Conservation (phyloP, 257 asterid species). For the Mitragyna speciosa region DNA sequence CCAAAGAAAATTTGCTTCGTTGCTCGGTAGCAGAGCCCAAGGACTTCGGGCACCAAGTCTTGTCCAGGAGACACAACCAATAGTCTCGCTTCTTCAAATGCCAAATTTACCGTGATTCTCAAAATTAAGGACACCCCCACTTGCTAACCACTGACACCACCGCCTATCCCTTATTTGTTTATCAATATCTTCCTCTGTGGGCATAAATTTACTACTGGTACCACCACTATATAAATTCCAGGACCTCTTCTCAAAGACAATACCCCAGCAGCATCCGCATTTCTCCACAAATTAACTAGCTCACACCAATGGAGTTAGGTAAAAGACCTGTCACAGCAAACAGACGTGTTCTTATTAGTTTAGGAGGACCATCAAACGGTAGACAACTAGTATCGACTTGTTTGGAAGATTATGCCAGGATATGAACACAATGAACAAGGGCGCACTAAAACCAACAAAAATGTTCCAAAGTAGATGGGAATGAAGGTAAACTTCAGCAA, state of each 20-base stretch:
- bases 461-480: slow-evolving; percentile 34
- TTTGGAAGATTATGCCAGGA: slow-evolving; percentile 38
- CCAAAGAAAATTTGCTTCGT: slow-evolving; percentile 24
- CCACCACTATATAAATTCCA: slow-evolving; percentile 18
- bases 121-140: slow-evolving; percentile 31
- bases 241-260: slow-evolving; percentile 27
- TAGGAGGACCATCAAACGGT: slow-evolving; percentile 39
- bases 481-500: slow-evolving; percentile 18
- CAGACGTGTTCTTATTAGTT: slow-evolving; percentile 43
- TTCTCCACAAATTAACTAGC: slow-evolving; percentile 12
- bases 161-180: slow-evolving; percentile 23
- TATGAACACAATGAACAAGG: slow-evolving; percentile 33
- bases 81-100: slow-evolving; percentile 21
- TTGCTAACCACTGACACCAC: slow-evolving; percentile 39
- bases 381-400: slow-evolving; percentile 55
- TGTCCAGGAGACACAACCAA: slow-evolving; percentile 20
- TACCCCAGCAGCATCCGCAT: slow-evolving; percentile 35
- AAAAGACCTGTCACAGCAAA: slow-evolving; percentile 53
- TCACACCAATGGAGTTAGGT: slow-evolving; percentile 39
- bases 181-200: slow-evolving; percentile 14
- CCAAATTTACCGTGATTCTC: slow-evolving; percentile 27
- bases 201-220: slow-evolving; percentile 2
- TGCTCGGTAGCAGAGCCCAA: slow-evolving; percentile 28
- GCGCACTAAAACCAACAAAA: slow-evolving; percentile 47
- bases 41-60: slow-evolving; percentile 23